Base-by-base conservation (phyloP, 192 early-diverging fungal species). In the Backusella macrospora region DNA sequence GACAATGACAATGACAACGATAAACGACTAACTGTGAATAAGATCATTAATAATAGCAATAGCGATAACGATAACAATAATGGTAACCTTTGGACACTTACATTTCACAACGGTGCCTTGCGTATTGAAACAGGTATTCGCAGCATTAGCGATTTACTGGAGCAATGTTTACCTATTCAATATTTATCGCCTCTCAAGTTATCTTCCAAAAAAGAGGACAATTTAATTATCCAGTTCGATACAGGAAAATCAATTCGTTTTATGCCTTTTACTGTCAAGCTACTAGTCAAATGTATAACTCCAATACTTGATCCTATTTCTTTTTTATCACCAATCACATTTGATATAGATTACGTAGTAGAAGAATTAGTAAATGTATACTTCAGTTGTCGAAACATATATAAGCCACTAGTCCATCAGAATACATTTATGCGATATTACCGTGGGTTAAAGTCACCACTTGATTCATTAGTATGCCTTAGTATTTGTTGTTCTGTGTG, bases 251-350 rank as follows among this genome's bases (percentile, higher is more conserved):
- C 18, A 18, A 52, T 52, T 10, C 49, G 49, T 10, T 52, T 52
- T 52, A 59, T 59, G 52, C 52, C 52, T 26, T 23, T 59, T 9
- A 59, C 52, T n/a, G 26, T 59, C 52, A 59, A 59, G 26, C 23
- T 59, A 21, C 52, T 59, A 7, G 1, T 59, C 9, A 59, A 59
- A 59, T 59, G 52, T 12, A 12, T 59, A 59, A 13, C 21, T 5
- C 52, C 5, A 4, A 8, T 23, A 12, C 26, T 59, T 26, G 23
- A 9, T 12, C n/a, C 52, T 59, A 9, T 26, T 12, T 23, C 52
- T 10, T 59, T 59, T 59, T 10, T 59, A 59, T 14, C 26, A 59
- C 52, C 52, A 3, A 26, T 23, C 12, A 13, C 52, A 4, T 5
- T 10, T 12, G 26, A 59, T 12, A 59, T 59, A 23, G 21, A 59